Evolutionary conservation across 2,329 filamentous ascomycete genomes (phyloP).

Genomic region (Teratosphaeria destructans): DNA sequence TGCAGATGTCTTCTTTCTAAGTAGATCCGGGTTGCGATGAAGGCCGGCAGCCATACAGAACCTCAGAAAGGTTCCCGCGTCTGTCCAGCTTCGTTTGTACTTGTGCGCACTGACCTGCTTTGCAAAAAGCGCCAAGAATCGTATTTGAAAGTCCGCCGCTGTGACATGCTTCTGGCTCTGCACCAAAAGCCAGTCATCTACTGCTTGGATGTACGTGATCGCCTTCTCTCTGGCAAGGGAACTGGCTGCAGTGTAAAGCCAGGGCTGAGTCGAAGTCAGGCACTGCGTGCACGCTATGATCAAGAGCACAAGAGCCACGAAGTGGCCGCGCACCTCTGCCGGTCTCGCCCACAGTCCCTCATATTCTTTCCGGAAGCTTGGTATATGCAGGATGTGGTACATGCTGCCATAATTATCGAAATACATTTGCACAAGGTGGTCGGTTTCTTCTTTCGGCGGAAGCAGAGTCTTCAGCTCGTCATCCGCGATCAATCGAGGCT

Average conservation of each 20-base stretch:
- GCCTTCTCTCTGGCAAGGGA: slow-evolving; percentile 31
- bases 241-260: slow-evolving; percentile 34
- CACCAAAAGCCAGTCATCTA: slow-evolving; percentile 32
- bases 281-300: slow-evolving; percentile 31
- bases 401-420: slow-evolving; percentile 41
- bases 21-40: slow-evolving; percentile 38
- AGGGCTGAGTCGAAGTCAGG: slow-evolving; percentile 16
- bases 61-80: slow-evolving; percentile 40
- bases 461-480: slow-evolving; percentile 28
- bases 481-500: slow-evolving; percentile 15
- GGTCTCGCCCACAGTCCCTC: slow-evolving; percentile 35
- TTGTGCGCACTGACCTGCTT: slow-evolving; percentile 42
- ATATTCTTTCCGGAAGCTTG: slow-evolving; percentile 44
- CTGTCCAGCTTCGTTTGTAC: slow-evolving; percentile 44
- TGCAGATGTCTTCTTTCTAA: slow-evolving; percentile 27
- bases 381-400: slow-evolving; percentile 44
- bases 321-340: slow-evolving; percentile 15
- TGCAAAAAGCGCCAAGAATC: slow-evolving; percentile 41
- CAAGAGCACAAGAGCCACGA: slow-evolving; percentile 31
- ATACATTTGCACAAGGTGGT: slow-evolving; percentile 38
- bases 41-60: slow-evolving; percentile 45
- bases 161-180: slow-evolving; percentile 45
- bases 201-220: slow-evolving; percentile 27
- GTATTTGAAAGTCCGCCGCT: slow-evolving; percentile 40
- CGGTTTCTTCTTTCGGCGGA: slow-evolving; percentile 28